Evolutionary conservation across 805 yeast species (phyloP).

Genomic region (Kazachstania martiniae): DNA sequence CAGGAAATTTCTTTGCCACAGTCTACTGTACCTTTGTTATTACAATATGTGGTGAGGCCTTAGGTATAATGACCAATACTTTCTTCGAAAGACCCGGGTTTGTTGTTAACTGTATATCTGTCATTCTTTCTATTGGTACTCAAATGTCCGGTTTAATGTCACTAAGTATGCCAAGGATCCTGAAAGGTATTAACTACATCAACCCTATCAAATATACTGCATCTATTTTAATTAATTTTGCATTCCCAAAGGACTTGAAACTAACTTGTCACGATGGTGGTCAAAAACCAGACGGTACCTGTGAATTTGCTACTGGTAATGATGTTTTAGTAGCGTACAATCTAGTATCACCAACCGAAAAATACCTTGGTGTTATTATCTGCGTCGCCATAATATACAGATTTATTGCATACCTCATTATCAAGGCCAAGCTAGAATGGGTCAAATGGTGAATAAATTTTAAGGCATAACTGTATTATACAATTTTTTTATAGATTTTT

Average conservation of each 20-base stretch:
- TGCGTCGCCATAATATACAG: conserved; percentile 22
- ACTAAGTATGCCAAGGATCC: conserved; percentile 56
- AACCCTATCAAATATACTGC: conserved; percentile 70
- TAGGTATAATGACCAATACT: conserved; percentile 74
- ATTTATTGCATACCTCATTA: conserved; percentile 13
- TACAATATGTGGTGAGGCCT: conserved; percentile 70
- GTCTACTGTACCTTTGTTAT: conserved; percentile 43
- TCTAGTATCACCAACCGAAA: conserved; percentile 29
- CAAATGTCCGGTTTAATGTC: conserved; percentile 84
- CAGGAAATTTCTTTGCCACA: conserved; percentile 55
- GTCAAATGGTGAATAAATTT: conserved; percentile 11
- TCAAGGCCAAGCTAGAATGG: conserved; percentile 24
- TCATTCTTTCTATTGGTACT: conserved; percentile 56
- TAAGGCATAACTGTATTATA: no score
- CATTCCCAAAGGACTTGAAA: conserved; percentile 38
- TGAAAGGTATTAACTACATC: conserved; percentile 62
- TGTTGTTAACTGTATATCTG: conserved; percentile 64
- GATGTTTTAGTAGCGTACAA: conserved; percentile 45
- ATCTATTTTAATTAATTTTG: conserved; percentile 46
- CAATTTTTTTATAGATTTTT: no score
- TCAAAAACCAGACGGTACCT: conserved; percentile 26
- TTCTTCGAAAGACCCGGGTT: conserved; percentile 66
- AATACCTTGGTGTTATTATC: conserved; percentile 28
- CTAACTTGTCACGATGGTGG: conserved; percentile 42
- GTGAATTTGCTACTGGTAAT: conserved; percentile 42